phyloP scores from a whole-genome alignment of 2,329 filamentous ascomycete genomes.

The Truncatella angustata region DNA sequence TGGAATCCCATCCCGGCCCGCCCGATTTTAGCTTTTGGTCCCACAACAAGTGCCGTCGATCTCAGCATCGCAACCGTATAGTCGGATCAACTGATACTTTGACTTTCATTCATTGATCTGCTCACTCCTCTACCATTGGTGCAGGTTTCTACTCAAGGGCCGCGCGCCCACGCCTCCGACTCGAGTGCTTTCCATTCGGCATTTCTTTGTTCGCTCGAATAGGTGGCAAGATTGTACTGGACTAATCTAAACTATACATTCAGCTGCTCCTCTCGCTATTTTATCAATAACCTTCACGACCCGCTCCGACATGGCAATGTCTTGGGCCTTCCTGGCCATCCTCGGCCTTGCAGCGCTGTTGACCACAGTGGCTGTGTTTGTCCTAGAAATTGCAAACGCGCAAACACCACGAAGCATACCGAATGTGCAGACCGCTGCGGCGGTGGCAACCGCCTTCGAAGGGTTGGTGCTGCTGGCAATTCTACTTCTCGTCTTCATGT shows the following conservation, averaged over 20 bases:
- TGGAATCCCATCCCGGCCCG: slow-evolving; percentile 1
- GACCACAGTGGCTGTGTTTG: slow-evolving; percentile 37
- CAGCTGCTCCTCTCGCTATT: too few relatives aligned
- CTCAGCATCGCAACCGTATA: neutral
- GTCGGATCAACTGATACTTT: neutral
- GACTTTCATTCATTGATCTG: neutral
- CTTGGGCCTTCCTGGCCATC: slow-evolving; percentile 31
- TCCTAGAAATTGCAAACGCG: slow-evolving; percentile 40
- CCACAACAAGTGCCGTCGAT: slow-evolving; percentile 1
- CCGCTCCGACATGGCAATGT: slow-evolving; percentile 29
- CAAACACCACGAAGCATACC: slow-evolving; percentile 27
- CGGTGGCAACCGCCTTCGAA: slow-evolving; percentile 37
- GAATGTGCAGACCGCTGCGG: slow-evolving; percentile 33
- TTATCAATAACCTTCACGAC: neutral
- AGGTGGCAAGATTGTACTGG: too few relatives aligned
- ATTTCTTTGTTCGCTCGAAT: too few relatives aligned
- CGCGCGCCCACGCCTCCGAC: neutral
- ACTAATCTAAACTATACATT: too few relatives aligned
- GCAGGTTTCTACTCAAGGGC: neutral
- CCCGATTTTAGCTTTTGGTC: neutral
- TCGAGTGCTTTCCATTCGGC: too few relatives aligned
- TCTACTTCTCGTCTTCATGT: slow-evolving; percentile 28
- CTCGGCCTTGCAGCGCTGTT: slow-evolving; percentile 36
- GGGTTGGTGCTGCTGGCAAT: slow-evolving; percentile 34
- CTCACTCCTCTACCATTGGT: neutral